These are phyloP conservation scores for Russula emetica DNA, from an alignment of 768 basidiomycete species.

Conservation along the genomic window DNA sequence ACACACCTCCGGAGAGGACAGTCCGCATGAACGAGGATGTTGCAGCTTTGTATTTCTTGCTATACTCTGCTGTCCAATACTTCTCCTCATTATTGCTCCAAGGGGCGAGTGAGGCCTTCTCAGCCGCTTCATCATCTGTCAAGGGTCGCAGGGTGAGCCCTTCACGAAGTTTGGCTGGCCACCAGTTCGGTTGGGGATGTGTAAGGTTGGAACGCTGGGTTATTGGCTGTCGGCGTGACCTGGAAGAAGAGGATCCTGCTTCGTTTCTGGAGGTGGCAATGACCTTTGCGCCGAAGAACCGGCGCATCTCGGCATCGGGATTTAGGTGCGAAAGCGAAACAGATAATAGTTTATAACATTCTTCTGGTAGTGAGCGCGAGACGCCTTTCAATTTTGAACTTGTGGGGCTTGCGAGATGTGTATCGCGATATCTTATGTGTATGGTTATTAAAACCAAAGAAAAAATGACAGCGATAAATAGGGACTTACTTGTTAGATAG, in stretches of 20 bases:
- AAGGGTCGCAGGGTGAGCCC: constrained; percentile 65
- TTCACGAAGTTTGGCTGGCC: constrained; percentile 60
- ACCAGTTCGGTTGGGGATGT: constrained; percentile 72
- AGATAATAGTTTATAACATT: constrained; percentile 55
- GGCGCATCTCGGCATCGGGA: constrained; percentile 83
- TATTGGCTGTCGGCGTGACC: constrained; percentile 42
- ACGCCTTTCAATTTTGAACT: constrained; percentile 24
- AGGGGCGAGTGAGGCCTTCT: constrained; percentile 40
- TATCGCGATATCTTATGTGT: constrained; percentile 47
- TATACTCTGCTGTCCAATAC: constrained; percentile 89
- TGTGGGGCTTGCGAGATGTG: constrained; percentile 35
- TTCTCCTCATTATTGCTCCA: constrained; percentile 54
- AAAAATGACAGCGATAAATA: constrained; percentile 5
- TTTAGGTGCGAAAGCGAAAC: constrained; percentile 84
- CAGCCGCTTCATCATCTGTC: constrained; percentile 49
- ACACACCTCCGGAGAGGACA: constrained; percentile 76
- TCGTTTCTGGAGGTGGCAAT: constrained; percentile 56
- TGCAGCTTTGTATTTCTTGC: constrained; percentile 75
- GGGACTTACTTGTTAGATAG: constrained; percentile 64
- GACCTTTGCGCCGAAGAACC: constrained; percentile 91
- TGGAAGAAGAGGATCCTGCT: constrained; percentile 33
- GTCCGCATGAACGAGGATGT: constrained; percentile 77
- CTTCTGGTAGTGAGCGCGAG: constrained; percentile 34
- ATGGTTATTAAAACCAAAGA: not conserved
- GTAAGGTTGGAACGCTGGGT: constrained; percentile 66